phyloP scores from a whole-genome alignment of 495 filamentous ascomycete genomes.

The Tuber umbilicatum region DNA sequence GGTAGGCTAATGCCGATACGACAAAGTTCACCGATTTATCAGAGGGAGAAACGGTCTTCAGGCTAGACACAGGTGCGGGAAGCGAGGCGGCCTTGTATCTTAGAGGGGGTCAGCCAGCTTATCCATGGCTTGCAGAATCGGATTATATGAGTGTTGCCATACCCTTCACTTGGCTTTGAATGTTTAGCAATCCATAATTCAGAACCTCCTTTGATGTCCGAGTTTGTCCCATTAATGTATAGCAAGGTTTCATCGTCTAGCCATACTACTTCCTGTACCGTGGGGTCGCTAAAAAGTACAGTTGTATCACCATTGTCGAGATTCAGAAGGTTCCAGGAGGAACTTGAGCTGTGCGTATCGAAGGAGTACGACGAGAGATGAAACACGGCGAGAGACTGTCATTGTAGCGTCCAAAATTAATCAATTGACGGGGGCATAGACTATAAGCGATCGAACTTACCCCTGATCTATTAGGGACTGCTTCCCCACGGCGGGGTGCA shows the following conservation, averaged over 20 bases:
- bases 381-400: constrained; percentile 36
- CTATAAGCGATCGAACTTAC: constrained; percentile 15
- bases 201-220: constrained; percentile 44
- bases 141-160: constrained; percentile 25
- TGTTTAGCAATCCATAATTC: constrained; percentile 53
- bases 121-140: constrained; percentile 13
- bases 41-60: constrained; percentile 61
- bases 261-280: constrained; percentile 42
- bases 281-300: constrained; percentile 58
- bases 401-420: constrained; percentile 11
- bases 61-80: constrained; percentile 60
- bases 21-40: constrained; percentile 64
- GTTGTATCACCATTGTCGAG: constrained; percentile 60
- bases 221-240: constrained; percentile 38
- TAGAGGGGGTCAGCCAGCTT: neutral
- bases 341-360: constrained; percentile 64
- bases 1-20: constrained; percentile 56
- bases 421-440: constrained; percentile 1
- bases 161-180: constrained; percentile 51
- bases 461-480: constrained; percentile 56
- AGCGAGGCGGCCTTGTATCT: constrained; percentile 60
- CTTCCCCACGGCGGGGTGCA: constrained; percentile 72
- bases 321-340: constrained; percentile 69
- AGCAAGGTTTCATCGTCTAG: constrained; percentile 33
- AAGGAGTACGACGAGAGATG: constrained; percentile 69